Base-by-base conservation (phyloP, 2,329 filamentous ascomycete species). In the Aspergillus tubingensis region DNA sequence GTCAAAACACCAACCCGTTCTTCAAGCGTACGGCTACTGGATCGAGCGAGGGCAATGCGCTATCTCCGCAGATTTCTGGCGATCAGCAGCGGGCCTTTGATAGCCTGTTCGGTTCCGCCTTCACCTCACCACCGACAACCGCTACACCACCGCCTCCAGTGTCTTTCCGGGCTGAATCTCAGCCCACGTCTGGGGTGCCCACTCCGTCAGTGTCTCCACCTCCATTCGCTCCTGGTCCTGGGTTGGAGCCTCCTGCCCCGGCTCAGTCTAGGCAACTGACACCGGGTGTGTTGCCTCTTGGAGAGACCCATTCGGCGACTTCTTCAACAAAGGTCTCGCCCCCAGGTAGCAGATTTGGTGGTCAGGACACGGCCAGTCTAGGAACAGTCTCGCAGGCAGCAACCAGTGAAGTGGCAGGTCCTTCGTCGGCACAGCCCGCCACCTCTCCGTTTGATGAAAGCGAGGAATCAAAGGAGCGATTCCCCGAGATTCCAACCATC, bases 1-100 rank as follows among this genome's bases (percentile, higher is more conserved):
- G 89, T 74, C 81, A 80, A 65, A 91, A 85, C 68, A 97, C 92
- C 70, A 99, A 99, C 74, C 95, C 95, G 0, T 99, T 99, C 82
- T 97, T 97, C 81, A 88, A 92, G 71, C 84, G 83, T 60, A 79
- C 81, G 6, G 77, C 81, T n/a, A 80, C 79, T 10, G 79, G 66
- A 25, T 71, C 77, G 7, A 76, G 80, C 39, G 83, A 85, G 21
- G 62, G 61, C 7, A 81, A 79, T 39, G 79, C 81, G 44, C 78
- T 81, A 68, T 80, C 82, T 17, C 80, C 82, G 10, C 73, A 70
- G 51, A 63, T 69, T 7, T 62, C 72, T 2, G 77, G 66, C 52
- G 79, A 81, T 59, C 81, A 82, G 52, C 88, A 91, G 65, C 88
- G 85, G 76, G 87, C 88, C 3, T 96, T 96, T 74, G 91, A 96